Conservation (phyloP, 2,329 filamentous ascomycete genomes). For the Scedosporium boydii region DNA sequence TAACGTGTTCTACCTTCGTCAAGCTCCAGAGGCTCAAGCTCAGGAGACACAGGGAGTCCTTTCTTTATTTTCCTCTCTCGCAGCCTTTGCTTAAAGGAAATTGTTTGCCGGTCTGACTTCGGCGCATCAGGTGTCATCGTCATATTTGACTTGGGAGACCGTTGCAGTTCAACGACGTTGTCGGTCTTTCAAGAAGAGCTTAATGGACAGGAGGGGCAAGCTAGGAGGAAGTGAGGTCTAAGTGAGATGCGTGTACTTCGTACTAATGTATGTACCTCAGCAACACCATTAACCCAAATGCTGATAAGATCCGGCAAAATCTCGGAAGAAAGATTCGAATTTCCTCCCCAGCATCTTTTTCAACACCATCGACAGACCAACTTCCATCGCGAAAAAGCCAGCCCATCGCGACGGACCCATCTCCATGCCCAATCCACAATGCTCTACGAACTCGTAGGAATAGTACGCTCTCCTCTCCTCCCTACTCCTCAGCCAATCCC, state of each 20-base stretch:
- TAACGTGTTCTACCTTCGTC: background rate
- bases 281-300: too few species aligned
- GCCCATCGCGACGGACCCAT: background rate
- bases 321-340: background rate
- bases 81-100: background rate
- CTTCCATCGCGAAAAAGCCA: background rate
- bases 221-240: too few species aligned
- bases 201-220: too few species aligned
- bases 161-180: background rate
- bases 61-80: background rate
- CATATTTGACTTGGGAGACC: background rate
- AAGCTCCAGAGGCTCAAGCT: background rate
- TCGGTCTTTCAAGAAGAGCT: background rate
- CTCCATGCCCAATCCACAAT: slow-evolving; percentile 44
- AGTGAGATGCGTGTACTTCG: too few species aligned
- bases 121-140: background rate
- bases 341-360: background rate
- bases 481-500: background rate
- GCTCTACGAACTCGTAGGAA: slow-evolving; percentile 96
- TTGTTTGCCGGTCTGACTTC: too few species aligned
- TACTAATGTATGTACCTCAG: too few species aligned
- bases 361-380: background rate
- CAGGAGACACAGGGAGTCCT: background rate
- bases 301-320: background rate
- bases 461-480: slow-evolving; percentile 53